Conservation (phyloP, 164 flowering plant genomes). For the Annona cherimola region DNA sequence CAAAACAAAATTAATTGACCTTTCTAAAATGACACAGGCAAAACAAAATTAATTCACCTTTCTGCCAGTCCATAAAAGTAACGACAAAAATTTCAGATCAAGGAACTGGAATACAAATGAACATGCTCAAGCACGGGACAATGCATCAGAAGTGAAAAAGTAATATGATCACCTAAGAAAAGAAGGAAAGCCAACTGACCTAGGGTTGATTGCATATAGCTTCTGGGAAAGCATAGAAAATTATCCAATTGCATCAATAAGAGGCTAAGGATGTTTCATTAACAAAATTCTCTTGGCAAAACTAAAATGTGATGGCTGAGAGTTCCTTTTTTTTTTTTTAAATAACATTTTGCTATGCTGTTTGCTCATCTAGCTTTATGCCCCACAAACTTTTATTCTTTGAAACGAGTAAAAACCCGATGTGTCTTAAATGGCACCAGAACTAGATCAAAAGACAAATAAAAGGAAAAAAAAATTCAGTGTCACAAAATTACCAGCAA, state of each 20-base stretch:
- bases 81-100: neutral
- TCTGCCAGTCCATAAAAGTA: neutral
- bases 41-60: neutral
- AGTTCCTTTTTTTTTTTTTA: too few species aligned
- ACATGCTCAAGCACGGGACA: neutral
- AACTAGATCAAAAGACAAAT: neutral
- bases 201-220: too few species aligned
- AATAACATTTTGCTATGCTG: too few species aligned
- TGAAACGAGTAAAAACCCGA: neutral
- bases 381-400: neutral
- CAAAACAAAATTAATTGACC: too few species aligned
- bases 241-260: too few species aligned
- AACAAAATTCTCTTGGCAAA: too few species aligned
- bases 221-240: too few species aligned
- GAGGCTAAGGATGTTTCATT: too few species aligned
- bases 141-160: neutral
- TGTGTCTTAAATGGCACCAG: neutral
- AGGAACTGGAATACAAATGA: neutral
- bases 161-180: neutral
- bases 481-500: slow-evolving; percentile 67
- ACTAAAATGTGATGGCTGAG: too few species aligned
- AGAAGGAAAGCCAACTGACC: too few species aligned
- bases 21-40: neutral
- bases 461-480: neutral
- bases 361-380: neutral